phyloP scores from a whole-genome alignment of 2,329 filamentous ascomycete species.

The Falciphora oryzae region DNA sequence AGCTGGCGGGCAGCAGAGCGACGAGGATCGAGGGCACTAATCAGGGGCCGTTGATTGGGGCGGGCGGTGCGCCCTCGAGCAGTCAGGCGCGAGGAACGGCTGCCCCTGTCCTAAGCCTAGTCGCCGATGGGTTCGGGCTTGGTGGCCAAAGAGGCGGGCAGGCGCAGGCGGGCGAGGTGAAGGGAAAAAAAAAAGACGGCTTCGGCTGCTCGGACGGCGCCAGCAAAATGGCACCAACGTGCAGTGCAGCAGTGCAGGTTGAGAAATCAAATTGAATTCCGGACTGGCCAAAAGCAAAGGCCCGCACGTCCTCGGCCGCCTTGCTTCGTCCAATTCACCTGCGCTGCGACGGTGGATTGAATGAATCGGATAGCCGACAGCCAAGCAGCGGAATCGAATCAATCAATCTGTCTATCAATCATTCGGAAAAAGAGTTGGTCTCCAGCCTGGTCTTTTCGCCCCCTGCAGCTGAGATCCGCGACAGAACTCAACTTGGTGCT shows the following conservation, averaged over 20 bases:
- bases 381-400: background rate
- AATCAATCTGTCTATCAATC: background rate
- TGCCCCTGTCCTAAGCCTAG: constrained; percentile 5
- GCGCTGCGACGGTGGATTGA: background rate
- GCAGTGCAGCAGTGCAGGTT: background rate
- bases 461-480: too few species aligned
- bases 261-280: background rate
- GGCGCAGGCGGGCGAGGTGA: background rate
- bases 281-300: background rate
- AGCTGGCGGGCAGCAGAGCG: constrained; percentile 3
- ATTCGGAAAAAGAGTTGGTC: background rate
- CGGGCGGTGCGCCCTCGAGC: constrained; percentile 1
- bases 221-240: background rate
- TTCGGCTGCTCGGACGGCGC: too few species aligned
- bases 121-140: constrained; percentile 4
- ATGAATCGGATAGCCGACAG: background rate
- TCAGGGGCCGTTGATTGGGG: constrained; percentile 7
- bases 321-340: background rate
- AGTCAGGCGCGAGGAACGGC: constrained; percentile 7
- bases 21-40: constrained; percentile 1
- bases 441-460: background rate
- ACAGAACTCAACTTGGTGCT: too few species aligned
- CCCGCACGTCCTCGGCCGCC: background rate
- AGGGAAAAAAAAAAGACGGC: background rate
- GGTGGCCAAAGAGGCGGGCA: background rate